Evolutionary conservation across 805 yeast species (phyloP).

Genomic region (Wickerhamiella nectarea): DNA sequence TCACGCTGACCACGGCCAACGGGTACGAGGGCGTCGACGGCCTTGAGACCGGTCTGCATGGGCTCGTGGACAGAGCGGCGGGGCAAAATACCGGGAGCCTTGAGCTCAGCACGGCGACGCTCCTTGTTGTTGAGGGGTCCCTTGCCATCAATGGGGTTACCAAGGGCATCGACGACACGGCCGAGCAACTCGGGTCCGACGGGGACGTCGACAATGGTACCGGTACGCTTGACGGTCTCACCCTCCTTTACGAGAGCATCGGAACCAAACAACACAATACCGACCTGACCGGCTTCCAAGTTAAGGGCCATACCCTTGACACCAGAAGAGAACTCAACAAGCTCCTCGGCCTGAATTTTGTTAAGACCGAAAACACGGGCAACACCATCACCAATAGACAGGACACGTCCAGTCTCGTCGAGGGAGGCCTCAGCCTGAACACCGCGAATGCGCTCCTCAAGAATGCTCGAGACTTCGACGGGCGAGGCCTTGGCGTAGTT

Average conservation of each 20-base stretch:
- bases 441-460: constrained; percentile 99
- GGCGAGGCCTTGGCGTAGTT: constrained; percentile 98
- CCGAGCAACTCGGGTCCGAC: constrained; percentile 97
- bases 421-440: constrained; percentile 93
- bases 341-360: constrained; percentile 99
- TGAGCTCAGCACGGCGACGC: constrained; percentile 90
- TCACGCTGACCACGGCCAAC: constrained; percentile 99
- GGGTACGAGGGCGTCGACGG: constrained; percentile 98
- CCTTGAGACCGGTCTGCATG: constrained; percentile 99
- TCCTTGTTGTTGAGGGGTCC: constrained; percentile 87
- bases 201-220: constrained; percentile 97
- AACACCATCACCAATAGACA: constrained; percentile 99
- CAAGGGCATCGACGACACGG: constrained; percentile 98
- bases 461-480: constrained; percentile 97
- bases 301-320: constrained; percentile 99
- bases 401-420: constrained; percentile 98
- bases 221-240: constrained; percentile 99
- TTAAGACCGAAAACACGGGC: constrained; percentile 99
- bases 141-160: constrained; percentile 99
- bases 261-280: constrained; percentile 99
- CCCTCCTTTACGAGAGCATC: constrained; percentile 98
- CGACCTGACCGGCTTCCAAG: constrained; percentile 99
- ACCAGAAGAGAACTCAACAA: constrained; percentile 98
- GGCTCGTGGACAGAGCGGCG: constrained; percentile 98
- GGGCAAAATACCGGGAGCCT: constrained; percentile 99